phyloP scores from a whole-genome alignment of 2,329 filamentous ascomycete species.

The Aspergillus melleus region DNA sequence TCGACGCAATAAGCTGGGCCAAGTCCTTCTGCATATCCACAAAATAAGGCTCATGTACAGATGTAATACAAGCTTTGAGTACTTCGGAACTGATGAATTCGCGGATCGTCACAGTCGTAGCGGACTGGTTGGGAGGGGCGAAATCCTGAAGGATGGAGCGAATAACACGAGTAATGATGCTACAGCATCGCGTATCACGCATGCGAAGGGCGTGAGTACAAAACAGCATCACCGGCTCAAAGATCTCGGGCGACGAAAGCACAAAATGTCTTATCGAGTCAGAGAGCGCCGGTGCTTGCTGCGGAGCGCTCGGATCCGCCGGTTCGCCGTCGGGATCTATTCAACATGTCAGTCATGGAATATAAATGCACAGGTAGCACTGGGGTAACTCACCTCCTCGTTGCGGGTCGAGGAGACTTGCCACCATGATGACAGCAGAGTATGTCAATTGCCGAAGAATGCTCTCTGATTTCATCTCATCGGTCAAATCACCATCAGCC shows the following conservation, averaged over 20 bases:
- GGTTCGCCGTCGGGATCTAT: constrained; percentile 38
- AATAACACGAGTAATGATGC: constrained; percentile 82
- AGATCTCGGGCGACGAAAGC: constrained; percentile 71
- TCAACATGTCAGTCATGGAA: constrained; percentile 7
- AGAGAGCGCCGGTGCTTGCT: constrained; percentile 51
- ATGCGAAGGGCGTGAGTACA: constrained; percentile 87
- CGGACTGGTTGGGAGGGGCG: constrained; percentile 43
- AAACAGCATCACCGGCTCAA: constrained; percentile 88
- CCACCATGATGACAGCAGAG: constrained; percentile 87
- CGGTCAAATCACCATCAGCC: constrained; percentile 75
- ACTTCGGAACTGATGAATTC: constrained; percentile 90
- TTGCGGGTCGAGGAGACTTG: constrained; percentile 78
- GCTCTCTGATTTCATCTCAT: constrained; percentile 98
- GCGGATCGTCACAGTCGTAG: constrained; percentile 68
- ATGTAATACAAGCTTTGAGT: constrained; percentile 84
- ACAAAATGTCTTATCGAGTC: constrained; percentile 74
- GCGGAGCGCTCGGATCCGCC: constrained; percentile 33
- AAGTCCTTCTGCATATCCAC: constrained; percentile 94
- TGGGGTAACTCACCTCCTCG: constrained; percentile 55
- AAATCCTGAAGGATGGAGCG: constrained; percentile 83
- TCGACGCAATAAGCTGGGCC: constrained; percentile 80
- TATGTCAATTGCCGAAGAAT: constrained; percentile 91
- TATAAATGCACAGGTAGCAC: background rate
- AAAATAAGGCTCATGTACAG: constrained; percentile 92
- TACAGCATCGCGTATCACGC: constrained; percentile 84